phyloP scores from a whole-genome alignment of 176 grass and related monocot genomes.

The Stipa capillata region DNA sequence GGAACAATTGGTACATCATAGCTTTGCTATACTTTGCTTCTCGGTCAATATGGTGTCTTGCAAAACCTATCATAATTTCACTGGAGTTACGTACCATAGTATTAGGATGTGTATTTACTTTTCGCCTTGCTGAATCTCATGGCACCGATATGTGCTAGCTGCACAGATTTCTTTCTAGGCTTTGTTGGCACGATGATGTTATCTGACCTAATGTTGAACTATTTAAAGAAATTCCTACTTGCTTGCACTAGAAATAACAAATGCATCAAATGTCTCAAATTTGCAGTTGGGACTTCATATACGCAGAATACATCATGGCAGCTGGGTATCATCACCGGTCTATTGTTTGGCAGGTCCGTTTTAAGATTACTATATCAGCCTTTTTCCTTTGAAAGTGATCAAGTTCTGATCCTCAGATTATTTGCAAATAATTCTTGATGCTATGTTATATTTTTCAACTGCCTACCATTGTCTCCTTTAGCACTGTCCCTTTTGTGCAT shows the following conservation, averaged over 20 bases:
- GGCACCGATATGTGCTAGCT: background rate
- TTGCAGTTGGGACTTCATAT: conserved; percentile 94
- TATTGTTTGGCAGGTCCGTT: conserved; percentile 74
- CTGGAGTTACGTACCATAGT: background rate
- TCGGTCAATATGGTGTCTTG: background rate
- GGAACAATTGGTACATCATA: background rate
- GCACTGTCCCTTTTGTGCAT: background rate
- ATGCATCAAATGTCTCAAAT: background rate
- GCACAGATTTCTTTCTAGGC: background rate
- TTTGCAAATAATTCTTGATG: background rate
- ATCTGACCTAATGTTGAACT: background rate
- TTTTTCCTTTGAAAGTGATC: background rate
- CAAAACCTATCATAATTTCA: background rate
- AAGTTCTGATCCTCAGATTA: background rate
- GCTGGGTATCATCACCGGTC: conserved; percentile 76
- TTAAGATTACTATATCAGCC: background rate
- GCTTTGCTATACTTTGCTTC: background rate
- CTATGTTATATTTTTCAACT: background rate
- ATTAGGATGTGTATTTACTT: background rate
- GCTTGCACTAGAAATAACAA: background rate
- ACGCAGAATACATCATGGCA: conserved; percentile 75
- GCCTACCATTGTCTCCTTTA: background rate
- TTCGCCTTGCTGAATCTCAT: background rate
- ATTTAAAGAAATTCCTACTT: background rate
- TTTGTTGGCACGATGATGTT: background rate